phyloP scores from a whole-genome alignment of 1,284 basidiomycete genomes.

The Peniophora sp. region DNA sequence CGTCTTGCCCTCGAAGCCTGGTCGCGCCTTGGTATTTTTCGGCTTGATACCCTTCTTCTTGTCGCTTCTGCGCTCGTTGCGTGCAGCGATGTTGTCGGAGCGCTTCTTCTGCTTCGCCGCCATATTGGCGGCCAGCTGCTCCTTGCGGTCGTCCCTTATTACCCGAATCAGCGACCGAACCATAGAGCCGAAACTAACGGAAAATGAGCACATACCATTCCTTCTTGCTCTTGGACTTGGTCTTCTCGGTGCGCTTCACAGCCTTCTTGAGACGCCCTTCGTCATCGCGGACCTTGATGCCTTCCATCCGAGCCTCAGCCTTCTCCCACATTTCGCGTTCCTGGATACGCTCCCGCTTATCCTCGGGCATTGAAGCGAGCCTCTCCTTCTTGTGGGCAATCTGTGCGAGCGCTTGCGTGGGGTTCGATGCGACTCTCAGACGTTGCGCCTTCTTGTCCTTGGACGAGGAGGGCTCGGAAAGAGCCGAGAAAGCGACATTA shows the following conservation, averaged over 20 bases:
- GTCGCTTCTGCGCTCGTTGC: constrained; percentile 72
- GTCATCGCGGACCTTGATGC: constrained; percentile 83
- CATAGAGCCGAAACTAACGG: not conserved
- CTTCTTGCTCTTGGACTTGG: constrained; percentile 76
- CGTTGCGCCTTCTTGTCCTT: constrained; percentile 39
- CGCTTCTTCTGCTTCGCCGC: constrained; percentile 84
- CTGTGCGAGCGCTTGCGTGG: constrained; percentile 76
- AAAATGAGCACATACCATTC: constrained; percentile 56
- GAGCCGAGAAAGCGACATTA: constrained; percentile 64
- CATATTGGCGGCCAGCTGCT: constrained; percentile 63
- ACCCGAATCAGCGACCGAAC: constrained; percentile 1
- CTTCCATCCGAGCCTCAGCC: constrained; percentile 76
- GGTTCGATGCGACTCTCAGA: constrained; percentile 69
- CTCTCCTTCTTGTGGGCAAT: constrained; percentile 69
- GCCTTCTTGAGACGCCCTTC: constrained; percentile 81
- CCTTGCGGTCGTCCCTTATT: constrained; percentile 77
- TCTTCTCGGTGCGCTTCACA: constrained; percentile 83
- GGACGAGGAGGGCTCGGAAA: constrained; percentile 33
- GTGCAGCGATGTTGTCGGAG: constrained; percentile 78
- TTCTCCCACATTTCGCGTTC: constrained; percentile 84
- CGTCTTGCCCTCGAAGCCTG: constrained; percentile 77
- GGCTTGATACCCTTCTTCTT: constrained; percentile 57
- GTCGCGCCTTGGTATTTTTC: constrained; percentile 54
- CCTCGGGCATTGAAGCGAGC: constrained; percentile 65
- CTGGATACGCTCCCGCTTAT: constrained; percentile 69